phyloP scores from a whole-genome alignment of 345 rosid species.

The Populus euphratica region DNA sequence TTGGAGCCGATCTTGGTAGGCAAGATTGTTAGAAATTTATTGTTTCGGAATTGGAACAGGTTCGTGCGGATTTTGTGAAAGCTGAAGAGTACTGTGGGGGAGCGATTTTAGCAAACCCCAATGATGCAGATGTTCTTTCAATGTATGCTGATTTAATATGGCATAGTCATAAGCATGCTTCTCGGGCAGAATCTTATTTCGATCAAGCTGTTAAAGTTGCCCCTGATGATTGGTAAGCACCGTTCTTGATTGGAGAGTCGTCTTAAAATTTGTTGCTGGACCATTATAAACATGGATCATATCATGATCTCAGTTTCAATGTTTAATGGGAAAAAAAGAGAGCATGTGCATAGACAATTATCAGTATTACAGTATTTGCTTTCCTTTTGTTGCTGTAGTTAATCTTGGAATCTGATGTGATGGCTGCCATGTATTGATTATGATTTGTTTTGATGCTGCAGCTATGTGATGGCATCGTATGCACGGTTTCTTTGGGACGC shows the following conservation, averaged over 20 bases:
- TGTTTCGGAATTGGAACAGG: constrained; percentile 41
- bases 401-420: background rate
- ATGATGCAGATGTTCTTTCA: constrained; percentile 67
- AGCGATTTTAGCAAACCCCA: constrained; percentile 61
- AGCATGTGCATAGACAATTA: background rate
- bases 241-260: background rate
- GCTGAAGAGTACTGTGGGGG: constrained; percentile 85
- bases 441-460: constrained; percentile 35
- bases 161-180: constrained; percentile 59
- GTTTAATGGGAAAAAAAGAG: background rate
- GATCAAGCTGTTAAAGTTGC: constrained; percentile 76
- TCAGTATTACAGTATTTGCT: background rate
- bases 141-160: constrained; percentile 85
- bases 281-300: too few relatives aligned
- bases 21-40: background rate
- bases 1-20: background rate
- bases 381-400: background rate
- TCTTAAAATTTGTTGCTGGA: background rate
- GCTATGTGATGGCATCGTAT: constrained; percentile 82
- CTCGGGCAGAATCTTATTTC: constrained; percentile 73
- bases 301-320: background rate
- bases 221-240: constrained; percentile 72
- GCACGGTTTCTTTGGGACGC: constrained; percentile 89
- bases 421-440: background rate
- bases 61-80: constrained; percentile 52